Evolutionary conservation across 1,139 yeast species (phyloP), one percentile per base, ranked within the genome.

Genomic region (Pichia sp.): DNA sequence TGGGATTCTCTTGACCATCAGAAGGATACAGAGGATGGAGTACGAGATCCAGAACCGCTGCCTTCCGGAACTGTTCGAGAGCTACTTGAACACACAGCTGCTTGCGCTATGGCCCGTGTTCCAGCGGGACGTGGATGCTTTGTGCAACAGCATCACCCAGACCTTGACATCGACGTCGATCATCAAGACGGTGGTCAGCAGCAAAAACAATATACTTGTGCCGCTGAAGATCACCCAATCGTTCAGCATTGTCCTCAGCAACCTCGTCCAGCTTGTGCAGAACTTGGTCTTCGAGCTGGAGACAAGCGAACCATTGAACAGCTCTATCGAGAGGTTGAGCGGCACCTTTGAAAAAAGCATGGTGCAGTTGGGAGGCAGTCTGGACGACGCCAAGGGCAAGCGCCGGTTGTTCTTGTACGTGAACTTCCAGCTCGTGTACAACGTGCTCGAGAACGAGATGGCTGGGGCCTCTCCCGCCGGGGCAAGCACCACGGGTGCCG

Each of bases 21-120:
- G 96, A 51, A 70, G 89, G 42, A 76, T 84, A 1, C 95, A 89
- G 60, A 75, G 77, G 3, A 71, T 86, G 47, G 88, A 82, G 62
- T 76, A 79, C 48, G 84, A 80, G 61, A 72, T 87, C 49, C 90
- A 79, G 72, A 73, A 79, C 68, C 70, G 95, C 65, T 70, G 75
- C 43, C 80, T 88, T 4, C 95, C 96, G 0, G 56, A 54, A n/a
- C 82, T 85, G 1, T 73, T 89, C 64, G 92, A 87, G 61, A 87
- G 82, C 57, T 88, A 87, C 66, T 74, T 89, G 58, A 85, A 87
- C 65, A 76, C 83, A 13, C 81, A 87, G 58, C 70, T 86, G 57
- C 77, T 88, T 49, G 67, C 78, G 0, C 72, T 92, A 45, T 92
- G 97, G 97, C 97, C 97, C 1, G 83, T 81, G 57, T 87, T 90